Percentiles rank a stretch among this genome's conserved stretches.
Conservation (phyloP, 768 basidiomycete genomes). For the Mycena haematopus region DNA sequence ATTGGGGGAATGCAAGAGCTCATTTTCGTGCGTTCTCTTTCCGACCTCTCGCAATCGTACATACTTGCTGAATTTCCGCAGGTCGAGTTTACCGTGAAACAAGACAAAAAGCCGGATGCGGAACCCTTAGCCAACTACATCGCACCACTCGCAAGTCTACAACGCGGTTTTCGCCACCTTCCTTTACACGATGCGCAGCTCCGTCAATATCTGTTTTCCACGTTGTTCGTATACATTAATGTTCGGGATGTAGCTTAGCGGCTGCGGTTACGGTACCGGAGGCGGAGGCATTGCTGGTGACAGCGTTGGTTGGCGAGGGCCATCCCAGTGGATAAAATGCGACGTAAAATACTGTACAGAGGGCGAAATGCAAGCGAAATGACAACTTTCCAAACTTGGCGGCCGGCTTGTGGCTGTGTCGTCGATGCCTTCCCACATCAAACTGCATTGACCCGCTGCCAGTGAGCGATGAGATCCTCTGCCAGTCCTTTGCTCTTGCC, state of each 20-base stretch:
- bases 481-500: neutral
- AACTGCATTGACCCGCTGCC: neutral
- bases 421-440: constrained; percentile 13
- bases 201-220: constrained; percentile 91
- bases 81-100: constrained; percentile 75
- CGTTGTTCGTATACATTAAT: constrained; percentile 81
- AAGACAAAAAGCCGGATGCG: constrained; percentile 64
- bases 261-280: no score
- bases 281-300: no score
- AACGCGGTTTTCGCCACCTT: constrained; percentile 91
- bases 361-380: neutral
- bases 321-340: no score
- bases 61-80: no score
- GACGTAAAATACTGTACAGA: no score
- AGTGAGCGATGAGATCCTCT: neutral
- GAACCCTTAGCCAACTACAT: constrained; percentile 82
- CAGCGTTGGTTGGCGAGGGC: no score
- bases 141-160: constrained; percentile 74
- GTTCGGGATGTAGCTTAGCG: constrained; percentile 41
- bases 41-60: no score
- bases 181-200: constrained; percentile 90
- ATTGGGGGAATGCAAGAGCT: constrained; percentile 83
- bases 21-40: constrained; percentile 57
- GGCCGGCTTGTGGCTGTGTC: constrained; percentile 3
- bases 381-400: no score